These are phyloP conservation scores for Candida piceae DNA, from an alignment of 805 yeast genomes.

Conservation along the genomic window DNA sequence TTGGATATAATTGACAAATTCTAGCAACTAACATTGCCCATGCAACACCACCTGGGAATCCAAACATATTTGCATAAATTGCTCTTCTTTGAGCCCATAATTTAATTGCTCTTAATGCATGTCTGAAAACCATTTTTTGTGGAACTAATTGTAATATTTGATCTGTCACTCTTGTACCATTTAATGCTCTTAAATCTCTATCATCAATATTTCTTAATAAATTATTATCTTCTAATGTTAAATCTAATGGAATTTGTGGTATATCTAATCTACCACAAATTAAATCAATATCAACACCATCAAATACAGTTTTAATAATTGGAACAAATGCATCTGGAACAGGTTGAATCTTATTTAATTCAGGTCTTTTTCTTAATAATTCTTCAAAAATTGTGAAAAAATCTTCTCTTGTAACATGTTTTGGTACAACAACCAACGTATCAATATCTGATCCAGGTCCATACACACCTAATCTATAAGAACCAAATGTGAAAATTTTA, in stretches of 20 bases:
- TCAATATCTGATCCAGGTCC: slow-evolving; percentile 99
- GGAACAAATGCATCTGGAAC: slow-evolving; percentile 99
- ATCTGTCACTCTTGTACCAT: slow-evolving; percentile 97
- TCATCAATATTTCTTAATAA: slow-evolving; percentile 85
- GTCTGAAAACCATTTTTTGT: slow-evolving; percentile 85
- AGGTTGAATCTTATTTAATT: slow-evolving; percentile 83
- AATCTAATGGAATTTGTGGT: slow-evolving; percentile 71
- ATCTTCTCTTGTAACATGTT: slow-evolving; percentile 86
- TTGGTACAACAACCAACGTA: slow-evolving; percentile 93
- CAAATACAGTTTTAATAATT: slow-evolving; percentile 80
- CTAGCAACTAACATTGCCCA: slow-evolving; percentile 99
- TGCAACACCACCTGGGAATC: slow-evolving; percentile 99
- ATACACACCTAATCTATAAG: slow-evolving; percentile 90
- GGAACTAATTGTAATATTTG: slow-evolving; percentile 88
- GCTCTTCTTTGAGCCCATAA: slow-evolving; percentile 97
- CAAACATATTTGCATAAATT: slow-evolving; percentile 89
- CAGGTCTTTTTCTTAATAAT: slow-evolving; percentile 66
- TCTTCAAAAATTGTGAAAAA: slow-evolving; percentile 79
- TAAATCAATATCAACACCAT: slow-evolving; percentile 90
- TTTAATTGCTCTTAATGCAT: slow-evolving; percentile 87
- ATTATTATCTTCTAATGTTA: slow-evolving; percentile 81
- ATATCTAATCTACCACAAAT: slow-evolving; percentile 79
- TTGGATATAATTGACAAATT: slow-evolving; percentile 93
- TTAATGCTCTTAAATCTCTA: slow-evolving; percentile 79
- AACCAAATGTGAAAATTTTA: slow-evolving; percentile 92